phyloP scores from a whole-genome alignment of 495 filamentous ascomycete genomes.

The Penicillium maclennaniae region DNA sequence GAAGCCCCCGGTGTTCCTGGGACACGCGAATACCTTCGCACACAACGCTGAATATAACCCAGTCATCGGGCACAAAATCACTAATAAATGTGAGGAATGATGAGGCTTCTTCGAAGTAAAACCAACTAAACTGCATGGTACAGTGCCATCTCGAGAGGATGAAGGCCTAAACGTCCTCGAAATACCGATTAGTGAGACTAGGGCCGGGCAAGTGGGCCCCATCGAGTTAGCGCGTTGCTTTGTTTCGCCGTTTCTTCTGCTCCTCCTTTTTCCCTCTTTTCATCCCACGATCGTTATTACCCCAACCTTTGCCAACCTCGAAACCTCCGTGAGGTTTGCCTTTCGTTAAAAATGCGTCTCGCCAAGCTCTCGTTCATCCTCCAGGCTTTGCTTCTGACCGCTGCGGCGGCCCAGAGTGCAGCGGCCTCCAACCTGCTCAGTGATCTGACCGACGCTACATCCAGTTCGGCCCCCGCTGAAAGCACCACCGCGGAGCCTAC shows the following conservation, averaged over 20 bases:
- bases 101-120: no score
- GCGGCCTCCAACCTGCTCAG: conserved; percentile 20
- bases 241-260: conserved; percentile 2
- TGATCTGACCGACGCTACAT: conserved; percentile 15
- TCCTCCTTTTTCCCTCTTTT: conserved; percentile 14
- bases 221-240: conserved; percentile 9
- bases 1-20: background rate
- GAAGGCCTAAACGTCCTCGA: background rate
- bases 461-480: background rate
- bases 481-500: conserved; percentile 15
- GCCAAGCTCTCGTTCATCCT: conserved; percentile 34
- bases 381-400: conserved; percentile 38
- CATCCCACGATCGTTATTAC: conserved; percentile 14
- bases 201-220: conserved; percentile 14
- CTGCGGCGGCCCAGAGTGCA: conserved; percentile 34
- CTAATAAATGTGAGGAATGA: no score
- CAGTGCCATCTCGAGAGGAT: background rate
- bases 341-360: conserved; percentile 34
- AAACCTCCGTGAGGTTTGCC: conserved; percentile 3
- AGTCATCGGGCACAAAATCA: no score
- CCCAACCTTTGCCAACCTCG: conserved; percentile 10
- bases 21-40: background rate
- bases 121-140: no score
- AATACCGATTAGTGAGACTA: conserved; percentile 10
- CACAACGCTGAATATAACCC: background rate